phyloP scores from a whole-genome alignment of 2,329 filamentous ascomycete species.

The Trichoderma guizhouense region DNA sequence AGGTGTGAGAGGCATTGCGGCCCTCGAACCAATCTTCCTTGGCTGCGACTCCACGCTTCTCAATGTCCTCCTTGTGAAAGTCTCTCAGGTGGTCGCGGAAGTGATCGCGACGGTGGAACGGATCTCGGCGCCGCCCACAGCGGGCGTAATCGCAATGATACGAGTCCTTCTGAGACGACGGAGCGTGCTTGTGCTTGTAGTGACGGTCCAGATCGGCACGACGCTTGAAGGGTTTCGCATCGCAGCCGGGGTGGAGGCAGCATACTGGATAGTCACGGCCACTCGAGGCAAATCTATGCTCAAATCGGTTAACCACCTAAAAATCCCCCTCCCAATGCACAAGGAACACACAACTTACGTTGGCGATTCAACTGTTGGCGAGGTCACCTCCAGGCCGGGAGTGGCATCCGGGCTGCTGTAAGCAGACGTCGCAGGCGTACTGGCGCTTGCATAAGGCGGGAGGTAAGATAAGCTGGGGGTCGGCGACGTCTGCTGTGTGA shows the following conservation, averaged over 20 bases:
- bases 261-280: conserved; percentile 34
- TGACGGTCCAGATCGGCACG: conserved; percentile 55
- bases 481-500: conserved; percentile 30
- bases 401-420: conserved; percentile 23
- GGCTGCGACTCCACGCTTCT: conserved; percentile 41
- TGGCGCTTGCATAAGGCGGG: conserved; percentile 21
- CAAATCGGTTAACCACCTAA: conserved; percentile 8
- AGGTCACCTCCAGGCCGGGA: conserved; percentile 19
- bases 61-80: conserved; percentile 53
- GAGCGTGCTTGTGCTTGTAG: conserved; percentile 46
- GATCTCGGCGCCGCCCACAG: conserved; percentile 43
- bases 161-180: conserved; percentile 39
- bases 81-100: conserved; percentile 55
- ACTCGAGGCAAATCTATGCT: conserved; percentile 16
- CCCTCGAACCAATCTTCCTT: conserved; percentile 39
- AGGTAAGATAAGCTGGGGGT: conserved; percentile 19
- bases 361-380: conserved; percentile 16
- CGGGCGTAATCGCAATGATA: conserved; percentile 51
- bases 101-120: conserved; percentile 55
- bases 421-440: conserved; percentile 12
- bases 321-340: not conserved
- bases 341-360: conserved; percentile 2
- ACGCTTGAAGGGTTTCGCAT: conserved; percentile 46
- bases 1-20: conserved; percentile 39
- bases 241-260: conserved; percentile 43